Base-by-base conservation (phyloP, 305 asterid genomes). In the Andrographis paniculata region DNA sequence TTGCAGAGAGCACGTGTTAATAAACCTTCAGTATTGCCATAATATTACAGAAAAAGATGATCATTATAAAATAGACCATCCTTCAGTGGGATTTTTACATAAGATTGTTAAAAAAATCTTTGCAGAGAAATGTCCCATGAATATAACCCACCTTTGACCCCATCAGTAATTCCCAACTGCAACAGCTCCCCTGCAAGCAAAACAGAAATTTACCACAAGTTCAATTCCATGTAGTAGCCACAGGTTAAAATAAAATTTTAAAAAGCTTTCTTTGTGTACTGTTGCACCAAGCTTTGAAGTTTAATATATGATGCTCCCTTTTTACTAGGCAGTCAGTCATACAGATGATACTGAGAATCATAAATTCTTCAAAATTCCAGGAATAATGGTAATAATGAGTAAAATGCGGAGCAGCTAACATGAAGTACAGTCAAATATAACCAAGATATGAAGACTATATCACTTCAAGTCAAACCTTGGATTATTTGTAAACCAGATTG, bases 401-500 rank as follows among this genome's bases (percentile, higher is more conserved):
- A 23, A 41, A 17, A 22, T 24, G 8, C 30, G 22, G 38, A 0
- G 11, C 36, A 51, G 39, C 33, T 52, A 33, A 51, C n/a, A 14
- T 16, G 15, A 39, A 50, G 28, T 20, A n/a, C 36, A 47, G 30
- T 8, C 8, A 8, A 24, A 3, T 24, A 24, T 24, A 8, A 24
- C 30, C 8, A 24, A 24, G 6, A 24, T 4, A 24, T 24, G 23
- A 47, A 44, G 45, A 52, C 16, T 31, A 22, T 28, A 40, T 6
- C 20, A 37, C 43, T 48, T 31, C 17, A 38, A 64, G 60, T 72
- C 78, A 37, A 57, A 84, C 97, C 97, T 84, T 69, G 75, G 52
- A 92, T 78, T 54, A 76, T 75, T 55, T 77, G 88, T 52, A 77
- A 50, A 38, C 99, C 96, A 24, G 94, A 84, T 55, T 81, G 94